Evolutionary conservation across 1,139 yeast genomes (phyloP).

Genomic region (Blastobotrys arbuscula): DNA sequence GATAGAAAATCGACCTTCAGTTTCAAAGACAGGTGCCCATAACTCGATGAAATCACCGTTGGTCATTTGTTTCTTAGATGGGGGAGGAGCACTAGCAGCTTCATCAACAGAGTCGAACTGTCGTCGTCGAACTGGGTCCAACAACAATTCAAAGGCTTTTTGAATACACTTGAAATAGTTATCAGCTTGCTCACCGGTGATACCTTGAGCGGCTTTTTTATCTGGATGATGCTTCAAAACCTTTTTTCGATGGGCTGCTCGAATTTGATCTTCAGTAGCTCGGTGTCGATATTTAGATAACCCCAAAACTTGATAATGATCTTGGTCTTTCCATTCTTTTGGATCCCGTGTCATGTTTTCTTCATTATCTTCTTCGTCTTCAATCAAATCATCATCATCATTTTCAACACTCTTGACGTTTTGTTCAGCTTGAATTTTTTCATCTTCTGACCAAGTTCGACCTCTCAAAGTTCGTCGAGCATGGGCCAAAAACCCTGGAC

Average conservation of each 20-base stretch:
- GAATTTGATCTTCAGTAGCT: conserved; percentile 90
- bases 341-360: conserved; percentile 84
- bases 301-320: conserved; percentile 94
- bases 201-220: conserved; percentile 88
- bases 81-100: conserved; percentile 79
- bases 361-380: conserved; percentile 70
- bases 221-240: conserved; percentile 98
- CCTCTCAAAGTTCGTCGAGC: conserved; percentile 95
- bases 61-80: conserved; percentile 47
- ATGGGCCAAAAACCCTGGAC: conserved; percentile 91
- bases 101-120: conserved; percentile 95
- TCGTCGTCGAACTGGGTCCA: conserved; percentile 79
- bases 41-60: conserved; percentile 72
- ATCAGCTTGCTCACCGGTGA: conserved; percentile 88
- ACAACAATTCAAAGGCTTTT: conserved; percentile 87
- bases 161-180: conserved; percentile 98
- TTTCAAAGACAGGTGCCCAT: conserved; percentile 87
- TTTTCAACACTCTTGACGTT: conserved; percentile 73
- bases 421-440: conserved; percentile 86
- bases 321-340: conserved; percentile 96
- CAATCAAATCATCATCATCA: conserved; percentile 67
- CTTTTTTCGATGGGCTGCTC: conserved; percentile 95
- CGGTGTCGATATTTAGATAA: conserved; percentile 83
- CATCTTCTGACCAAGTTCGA: conserved; percentile 98
- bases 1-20: conserved; percentile 89